Percentiles rank a stretch among this genome's conserved stretches.
Evolutionary conservation across 2,329 filamentous ascomycete species (phyloP).

Genomic region (Pseudogymnoascus sp.): DNA sequence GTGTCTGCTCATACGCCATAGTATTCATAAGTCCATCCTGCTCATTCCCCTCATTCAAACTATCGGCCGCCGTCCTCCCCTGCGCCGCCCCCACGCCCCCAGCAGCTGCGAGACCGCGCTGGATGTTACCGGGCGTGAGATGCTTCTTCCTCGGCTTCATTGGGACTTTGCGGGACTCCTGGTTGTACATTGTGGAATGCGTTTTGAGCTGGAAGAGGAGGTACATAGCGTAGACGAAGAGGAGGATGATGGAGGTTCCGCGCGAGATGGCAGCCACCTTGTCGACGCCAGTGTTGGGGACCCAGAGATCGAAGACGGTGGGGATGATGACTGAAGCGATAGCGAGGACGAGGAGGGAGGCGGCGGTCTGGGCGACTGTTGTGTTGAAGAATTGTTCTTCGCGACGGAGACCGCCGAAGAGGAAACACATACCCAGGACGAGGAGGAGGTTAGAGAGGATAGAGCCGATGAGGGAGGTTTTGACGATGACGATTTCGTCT

Average conservation of each 20-base stretch:
- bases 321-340: conserved; percentile 81
- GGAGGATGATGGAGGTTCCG: conserved; percentile 68
- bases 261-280: conserved; percentile 57
- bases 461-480: conserved; percentile 84
- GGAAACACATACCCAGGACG: conserved; percentile 88
- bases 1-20: conserved; percentile 33
- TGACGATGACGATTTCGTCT: conserved; percentile 64
- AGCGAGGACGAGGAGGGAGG: conserved; percentile 57
- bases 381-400: conserved; percentile 84
- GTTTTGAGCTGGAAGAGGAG: conserved; percentile 89
- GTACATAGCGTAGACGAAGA: conserved; percentile 76
- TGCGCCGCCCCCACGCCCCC: conserved; percentile 25
- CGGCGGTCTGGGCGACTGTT: conserved; percentile 82
- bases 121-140: conserved; percentile 24
- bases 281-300: conserved; percentile 27
- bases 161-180: conserved; percentile 67
- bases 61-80: conserved; percentile 19
- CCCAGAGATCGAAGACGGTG: conserved; percentile 66
- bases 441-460: conserved; percentile 86
- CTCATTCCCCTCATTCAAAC: conserved; percentile 15
- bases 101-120: conserved; percentile 24
- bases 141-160: conserved; percentile 41
- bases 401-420: conserved; percentile 62
- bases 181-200: conserved; percentile 71
- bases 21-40: conserved; percentile 34